phyloP scores from a whole-genome alignment of 2,329 filamentous ascomycete genomes.

The Talaromyces sp. region DNA sequence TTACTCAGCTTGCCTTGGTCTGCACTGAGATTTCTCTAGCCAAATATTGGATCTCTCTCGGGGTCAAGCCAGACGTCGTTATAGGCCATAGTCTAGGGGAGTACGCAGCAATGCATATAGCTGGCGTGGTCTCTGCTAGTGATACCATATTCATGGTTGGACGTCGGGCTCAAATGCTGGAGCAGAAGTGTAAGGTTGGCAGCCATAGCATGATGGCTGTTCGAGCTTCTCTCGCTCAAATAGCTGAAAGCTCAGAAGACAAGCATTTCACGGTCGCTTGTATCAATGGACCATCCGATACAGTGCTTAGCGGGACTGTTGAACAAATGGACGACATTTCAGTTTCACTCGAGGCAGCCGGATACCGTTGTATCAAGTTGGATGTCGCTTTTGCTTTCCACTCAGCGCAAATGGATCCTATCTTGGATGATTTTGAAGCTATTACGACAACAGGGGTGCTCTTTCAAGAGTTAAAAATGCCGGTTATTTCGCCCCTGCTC shows the following conservation, averaged over 20 bases:
- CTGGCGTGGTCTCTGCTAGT: conserved; percentile 34
- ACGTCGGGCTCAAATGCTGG: conserved; percentile 60
- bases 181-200: conserved; percentile 61
- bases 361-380: conserved; percentile 60
- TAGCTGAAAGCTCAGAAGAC: conserved; percentile 48
- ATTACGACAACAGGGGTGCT: conserved; percentile 43
- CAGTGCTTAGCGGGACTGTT: conserved; percentile 62
- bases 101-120: conserved; percentile 36
- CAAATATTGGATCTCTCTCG: conserved; percentile 31
- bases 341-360: conserved; percentile 50
- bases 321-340: conserved; percentile 58
- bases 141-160: conserved; percentile 63
- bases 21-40: conserved; percentile 43
- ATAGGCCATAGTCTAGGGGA: conserved; percentile 40
- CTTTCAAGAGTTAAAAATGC: conserved; percentile 39
- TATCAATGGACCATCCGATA: conserved; percentile 71
- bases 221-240: conserved; percentile 33
- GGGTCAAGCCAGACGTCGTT: conserved; percentile 26
- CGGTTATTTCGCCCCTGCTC: conserved; percentile 47
- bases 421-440: conserved; percentile 58
- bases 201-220: conserved; percentile 65
- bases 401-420: conserved; percentile 61
- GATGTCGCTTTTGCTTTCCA: conserved; percentile 65
- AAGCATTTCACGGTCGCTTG: conserved; percentile 58
- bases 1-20: conserved; percentile 39